Conservation (phyloP, 2,329 filamentous ascomycete species). For the Emergomyces orientalis region DNA sequence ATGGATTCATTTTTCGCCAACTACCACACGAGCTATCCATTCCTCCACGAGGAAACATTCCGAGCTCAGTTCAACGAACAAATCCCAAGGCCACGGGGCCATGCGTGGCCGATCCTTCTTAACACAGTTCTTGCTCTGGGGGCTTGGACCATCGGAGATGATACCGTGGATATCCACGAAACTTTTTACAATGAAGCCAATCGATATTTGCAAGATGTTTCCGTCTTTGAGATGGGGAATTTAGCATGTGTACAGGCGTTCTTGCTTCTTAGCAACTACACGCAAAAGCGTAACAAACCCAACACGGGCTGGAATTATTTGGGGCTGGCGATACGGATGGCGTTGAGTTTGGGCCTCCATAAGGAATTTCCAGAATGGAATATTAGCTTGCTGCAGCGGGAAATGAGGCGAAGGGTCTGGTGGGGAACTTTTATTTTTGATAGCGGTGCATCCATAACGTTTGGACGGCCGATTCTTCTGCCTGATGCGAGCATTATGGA, state of each 20-base stretch:
- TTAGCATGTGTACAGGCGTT: conserved; percentile 42
- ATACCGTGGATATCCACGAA: conserved; percentile 33
- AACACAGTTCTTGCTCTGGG: conserved; percentile 40
- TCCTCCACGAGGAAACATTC: conserved; percentile 41
- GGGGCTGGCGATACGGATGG: conserved; percentile 42
- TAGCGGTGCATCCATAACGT: conserved; percentile 43
- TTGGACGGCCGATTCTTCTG: conserved; percentile 40
- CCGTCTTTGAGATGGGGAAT: conserved; percentile 42
- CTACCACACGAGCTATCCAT: conserved; percentile 41
- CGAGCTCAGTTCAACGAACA: conserved; percentile 39
- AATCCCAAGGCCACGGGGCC: conserved; percentile 34
- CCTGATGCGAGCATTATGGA: conserved; percentile 37
- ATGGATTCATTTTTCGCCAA: conserved; percentile 41
- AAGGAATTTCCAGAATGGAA: conserved; percentile 43
- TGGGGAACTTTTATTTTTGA: conserved; percentile 41
- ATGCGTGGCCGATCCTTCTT: conserved; percentile 38
- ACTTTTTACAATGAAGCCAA: conserved; percentile 39
- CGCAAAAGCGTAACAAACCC: conserved; percentile 44
- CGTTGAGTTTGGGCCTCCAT: conserved; percentile 43
- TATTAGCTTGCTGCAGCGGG: conserved; percentile 35
- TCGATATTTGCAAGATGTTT: conserved; percentile 37
- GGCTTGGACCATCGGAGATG: conserved; percentile 35
- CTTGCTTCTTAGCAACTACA: conserved; percentile 41
- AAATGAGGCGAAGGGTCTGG: conserved; percentile 35
- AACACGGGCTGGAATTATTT: conserved; percentile 44